These are phyloP conservation scores for Microsporum ferrugineum DNA, from an alignment of 2,329 filamentous ascomycete genomes.

Conservation along the genomic window DNA sequence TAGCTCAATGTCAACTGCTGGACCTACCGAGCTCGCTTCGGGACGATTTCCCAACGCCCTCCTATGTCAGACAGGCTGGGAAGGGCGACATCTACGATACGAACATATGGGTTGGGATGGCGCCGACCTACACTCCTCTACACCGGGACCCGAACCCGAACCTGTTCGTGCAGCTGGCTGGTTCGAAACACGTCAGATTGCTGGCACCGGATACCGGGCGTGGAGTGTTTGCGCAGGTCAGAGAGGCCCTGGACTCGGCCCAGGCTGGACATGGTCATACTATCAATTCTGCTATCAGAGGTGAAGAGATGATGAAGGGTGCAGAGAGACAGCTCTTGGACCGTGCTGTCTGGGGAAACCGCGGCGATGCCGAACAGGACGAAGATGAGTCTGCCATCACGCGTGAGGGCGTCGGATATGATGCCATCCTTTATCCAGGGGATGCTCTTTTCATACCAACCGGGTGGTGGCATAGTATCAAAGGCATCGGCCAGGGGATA, in stretches of 20 bases:
- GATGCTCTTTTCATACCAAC: constrained; percentile 69
- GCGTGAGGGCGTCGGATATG: constrained; percentile 24
- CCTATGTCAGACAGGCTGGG: constrained; percentile 50
- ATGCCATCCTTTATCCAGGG: constrained; percentile 50
- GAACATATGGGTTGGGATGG: constrained; percentile 77
- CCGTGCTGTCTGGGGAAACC: constrained; percentile 54
- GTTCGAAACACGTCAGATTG: constrained; percentile 61
- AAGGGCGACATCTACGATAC: constrained; percentile 77
- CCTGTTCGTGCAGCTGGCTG: constrained; percentile 70
- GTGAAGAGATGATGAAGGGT: constrained; percentile 85
- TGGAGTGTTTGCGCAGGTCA: constrained; percentile 49
- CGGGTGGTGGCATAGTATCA: constrained; percentile 81
- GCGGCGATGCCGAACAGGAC: background rate
- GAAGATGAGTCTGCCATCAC: background rate
- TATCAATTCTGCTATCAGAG: constrained; percentile 46
- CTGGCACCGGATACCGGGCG: constrained; percentile 54
- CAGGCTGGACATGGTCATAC: constrained; percentile 22
- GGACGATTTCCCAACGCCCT: constrained; percentile 56
- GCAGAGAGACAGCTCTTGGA: constrained; percentile 56
- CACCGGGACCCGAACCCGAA: constrained; percentile 94
- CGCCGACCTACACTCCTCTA: constrained; percentile 79
- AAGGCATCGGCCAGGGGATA: constrained; percentile 47
- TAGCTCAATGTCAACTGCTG: constrained; percentile 66
- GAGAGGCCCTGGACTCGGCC: constrained; percentile 23
- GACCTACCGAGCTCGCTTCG: constrained; percentile 54